Base-by-base conservation (phyloP, 75 land plant species). In the Pseudotsuga menziesii region DNA sequence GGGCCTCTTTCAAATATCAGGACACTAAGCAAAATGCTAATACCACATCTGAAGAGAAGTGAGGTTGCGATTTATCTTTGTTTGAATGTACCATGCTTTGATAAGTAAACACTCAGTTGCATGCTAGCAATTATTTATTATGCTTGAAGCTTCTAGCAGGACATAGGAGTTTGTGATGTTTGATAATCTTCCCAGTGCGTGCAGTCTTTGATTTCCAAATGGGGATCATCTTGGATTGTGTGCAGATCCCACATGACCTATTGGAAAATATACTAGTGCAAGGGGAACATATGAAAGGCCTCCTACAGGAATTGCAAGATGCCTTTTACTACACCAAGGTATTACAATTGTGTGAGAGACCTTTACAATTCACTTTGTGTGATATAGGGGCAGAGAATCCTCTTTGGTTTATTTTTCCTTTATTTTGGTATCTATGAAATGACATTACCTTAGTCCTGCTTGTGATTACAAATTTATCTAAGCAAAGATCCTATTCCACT, bases 221-320 rank as follows among this genome's bases (percentile, higher is more conserved):
- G 27, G 22, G 22, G 13, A 19, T 57, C 41, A 35, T 57, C 7
- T 56, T 44, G 36, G 26, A 81, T 3, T 57, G 64, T 57, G 36
- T 79, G 72, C 86, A 97, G 99, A 89, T 94, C 12, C 70, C 99
- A 60, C 84, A 90, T 73, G 99, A 97, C 78, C 83, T 94, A 55
- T 79, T 92, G 57, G 92, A 94, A 83, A 92, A 97, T 72, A 91
- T 97, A 76, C 56, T 92, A 56, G 86, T 91, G 7, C 98, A 97
- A 87, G 96, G 95, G 56, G 94, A 91, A 78, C 85, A 72, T 36
- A 91, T 97, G 88, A 92, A 89, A 80, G 86, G 86, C 71, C 85
- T 92, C 52, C 82, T 97, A 75, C 89, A 94, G 79, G 88, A 94
- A 73, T 83, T 96, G 36, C 97, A 96, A 78, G 94, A 94, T 77